Conservation (phyloP, 2,329 filamentous ascomycete genomes). For the Emericellopsis atlantica region DNA sequence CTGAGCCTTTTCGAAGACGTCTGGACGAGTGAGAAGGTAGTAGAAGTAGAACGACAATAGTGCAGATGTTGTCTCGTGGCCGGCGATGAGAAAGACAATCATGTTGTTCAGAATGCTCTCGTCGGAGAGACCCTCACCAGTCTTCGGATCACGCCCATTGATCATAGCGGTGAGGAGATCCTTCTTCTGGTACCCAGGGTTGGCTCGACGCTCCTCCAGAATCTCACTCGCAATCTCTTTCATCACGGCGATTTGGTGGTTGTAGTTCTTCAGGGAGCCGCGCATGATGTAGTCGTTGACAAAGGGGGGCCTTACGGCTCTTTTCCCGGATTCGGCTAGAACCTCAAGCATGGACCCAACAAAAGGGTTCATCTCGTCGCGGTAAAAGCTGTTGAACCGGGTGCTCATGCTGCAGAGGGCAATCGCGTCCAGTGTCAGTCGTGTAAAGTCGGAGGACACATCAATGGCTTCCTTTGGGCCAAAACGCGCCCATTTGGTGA, state of each 20-base stretch:
- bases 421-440: slow-evolving; percentile 59
- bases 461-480: slow-evolving; percentile 44
- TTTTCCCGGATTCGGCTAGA: slow-evolving; percentile 35
- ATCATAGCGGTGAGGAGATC: slow-evolving; percentile 63
- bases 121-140: slow-evolving; percentile 51
- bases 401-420: slow-evolving; percentile 57
- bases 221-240: slow-evolving; percentile 45
- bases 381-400: slow-evolving; percentile 66
- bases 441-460: slow-evolving; percentile 57
- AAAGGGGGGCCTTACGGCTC: slow-evolving; percentile 1
- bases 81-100: slow-evolving; percentile 58
- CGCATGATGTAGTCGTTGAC: slow-evolving; percentile 29
- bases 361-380: slow-evolving; percentile 57
- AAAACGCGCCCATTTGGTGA: slow-evolving; percentile 57
- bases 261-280: slow-evolving; percentile 39
- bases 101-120: slow-evolving; percentile 55
- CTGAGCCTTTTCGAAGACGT: slow-evolving; percentile 40
- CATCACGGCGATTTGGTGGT: slow-evolving; percentile 40
- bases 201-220: slow-evolving; percentile 30
- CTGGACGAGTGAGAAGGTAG: slow-evolving; percentile 44
- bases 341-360: slow-evolving; percentile 49
- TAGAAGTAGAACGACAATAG: slow-evolving; percentile 51
- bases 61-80: slow-evolving; percentile 63
- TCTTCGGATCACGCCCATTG: slow-evolving; percentile 51
- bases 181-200: slow-evolving; percentile 33